Evolutionary conservation across 1,284 basidiomycete species (phyloP), one percentile per base, ranked within the genome.

Genomic region (Trichosporon sp.): DNA sequence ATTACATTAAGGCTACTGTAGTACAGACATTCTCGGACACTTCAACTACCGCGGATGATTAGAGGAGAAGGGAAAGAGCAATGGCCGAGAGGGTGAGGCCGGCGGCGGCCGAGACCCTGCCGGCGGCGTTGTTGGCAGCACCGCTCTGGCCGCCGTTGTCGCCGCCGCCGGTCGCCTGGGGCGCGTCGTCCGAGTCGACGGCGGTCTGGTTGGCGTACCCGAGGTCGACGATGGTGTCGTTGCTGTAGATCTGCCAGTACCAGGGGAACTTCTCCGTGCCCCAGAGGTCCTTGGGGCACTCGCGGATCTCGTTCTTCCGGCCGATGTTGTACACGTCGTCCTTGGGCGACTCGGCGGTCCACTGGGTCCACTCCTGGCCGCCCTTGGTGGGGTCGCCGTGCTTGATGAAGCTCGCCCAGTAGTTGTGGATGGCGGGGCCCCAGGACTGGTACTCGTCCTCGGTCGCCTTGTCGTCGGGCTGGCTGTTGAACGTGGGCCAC

Each of bases 351-450:
- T 44, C 60, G n/a, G 67, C 64, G 2, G 62, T 67, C 56, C 67
- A 75, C 29, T 31, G 62, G 29, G 70, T 35, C 75, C 74, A 73
- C 9, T 53, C 3, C 23, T 21, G 44, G 5, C 25, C 35, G 1
- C 15, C 62, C 27, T 13, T 42, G 12, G 15, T 29, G 0, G 81
- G 80, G 47, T 76, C 67, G 9, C 77, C 75, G 56, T 69, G 67
- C 51, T 67, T 72, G 69, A 81, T 79, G 69, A 82, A 82, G 1
- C 72, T 47, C 7, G 69, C 65, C 81, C 81, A 81, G 65, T 68
- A 63, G 13, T 65, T 58, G 27, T 73, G 38, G 21, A 80, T 66
- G 1, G 68, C 35, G 25, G 60, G 44, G 56, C 75, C 72, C 74
- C 76, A 62, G 31, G 31, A 4, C 23, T 32, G 21, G 44, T 58